These are phyloP conservation scores for Medicago arabica DNA, from an alignment of 306 rosid species.

Conservation along the genomic window DNA sequence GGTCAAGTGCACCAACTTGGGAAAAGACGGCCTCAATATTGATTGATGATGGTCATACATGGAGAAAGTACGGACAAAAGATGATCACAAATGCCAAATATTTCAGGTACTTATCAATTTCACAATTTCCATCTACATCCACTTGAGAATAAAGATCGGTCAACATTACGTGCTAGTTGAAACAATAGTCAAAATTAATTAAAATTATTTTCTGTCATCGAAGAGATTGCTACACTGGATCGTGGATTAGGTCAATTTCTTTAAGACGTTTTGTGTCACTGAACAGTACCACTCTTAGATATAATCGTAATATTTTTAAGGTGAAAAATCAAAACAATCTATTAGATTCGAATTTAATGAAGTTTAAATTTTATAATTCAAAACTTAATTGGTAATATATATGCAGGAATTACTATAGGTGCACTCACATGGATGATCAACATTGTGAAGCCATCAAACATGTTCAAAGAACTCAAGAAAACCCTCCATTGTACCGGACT, in stretches of 20 bases:
- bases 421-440: slow-evolving; percentile 62
- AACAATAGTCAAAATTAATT: no score
- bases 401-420: slow-evolving; percentile 64
- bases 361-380: background rate
- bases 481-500: slow-evolving; percentile 53
- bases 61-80: slow-evolving; percentile 80
- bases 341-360: background rate
- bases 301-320: background rate
- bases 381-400: background rate
- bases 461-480: slow-evolving; percentile 55
- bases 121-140: background rate
- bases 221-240: no score
- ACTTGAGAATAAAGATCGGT: background rate
- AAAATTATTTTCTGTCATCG: no score
- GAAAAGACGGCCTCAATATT: slow-evolving; percentile 36
- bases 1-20: slow-evolving; percentile 41
- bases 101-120: slow-evolving; percentile 40
- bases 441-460: slow-evolving; percentile 67
- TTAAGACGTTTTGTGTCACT: no score
- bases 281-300: no score
- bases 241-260: no score
- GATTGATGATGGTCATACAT: slow-evolving; percentile 56
- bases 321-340: background rate
- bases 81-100: slow-evolving; percentile 37
- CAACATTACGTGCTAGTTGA: no score